Evolutionary conservation across 495 filamentous ascomycete genomes (phyloP), one percentile per base, ranked within the genome.

Genomic region (Daldinia decipiens): DNA sequence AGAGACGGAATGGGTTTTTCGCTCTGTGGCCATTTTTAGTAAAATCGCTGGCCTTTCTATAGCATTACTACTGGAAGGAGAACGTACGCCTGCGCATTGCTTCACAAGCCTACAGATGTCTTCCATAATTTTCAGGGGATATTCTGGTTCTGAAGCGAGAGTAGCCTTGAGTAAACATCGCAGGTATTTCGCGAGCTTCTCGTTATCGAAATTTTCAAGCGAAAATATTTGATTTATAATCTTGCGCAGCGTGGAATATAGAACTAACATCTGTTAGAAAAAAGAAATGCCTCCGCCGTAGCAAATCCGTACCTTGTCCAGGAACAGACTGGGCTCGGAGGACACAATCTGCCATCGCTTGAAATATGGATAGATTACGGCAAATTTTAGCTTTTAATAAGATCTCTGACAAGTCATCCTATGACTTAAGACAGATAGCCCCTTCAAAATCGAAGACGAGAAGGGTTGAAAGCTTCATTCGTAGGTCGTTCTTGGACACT

Each of bases 391-490:
- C 80, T 69, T 84, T 87, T 47, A 89, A 81, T 32, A 94, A 83
- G 11, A 92, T 84, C 5, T 79, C 76, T 32, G 83, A 82, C n/a
- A 94, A 77, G 56, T 82, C 82, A 65, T 90, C 86, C 91, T 91
- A 95, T 17, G 85, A 79, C 67, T 88, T 86, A 5, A 97, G 79
- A 17, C 82, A 80, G 24, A 88, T 79, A 11, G 88, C 85, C n/a
- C 87, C 90, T 80, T 95, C 93, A 68, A 95, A 90, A 67, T 93
- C 89, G 72, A 92, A 91, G 1, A 87, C 85, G 5, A 93, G 76
- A 11, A 95, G 79, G 21, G 84, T 83, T 36, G 85, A 82, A 59
- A 92, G 83, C 71, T 91, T 93, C 8, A 81, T 76, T 21, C 82
- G 73, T 60, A 92, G 82, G 72, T 92, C 89, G 11, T 74, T 70